A percentile compares a stretch with the other conserved stretches of the same genome.
Conservation (phyloP, 2,329 filamentous ascomycete genomes). For the Pezizomycotina sp. region DNA sequence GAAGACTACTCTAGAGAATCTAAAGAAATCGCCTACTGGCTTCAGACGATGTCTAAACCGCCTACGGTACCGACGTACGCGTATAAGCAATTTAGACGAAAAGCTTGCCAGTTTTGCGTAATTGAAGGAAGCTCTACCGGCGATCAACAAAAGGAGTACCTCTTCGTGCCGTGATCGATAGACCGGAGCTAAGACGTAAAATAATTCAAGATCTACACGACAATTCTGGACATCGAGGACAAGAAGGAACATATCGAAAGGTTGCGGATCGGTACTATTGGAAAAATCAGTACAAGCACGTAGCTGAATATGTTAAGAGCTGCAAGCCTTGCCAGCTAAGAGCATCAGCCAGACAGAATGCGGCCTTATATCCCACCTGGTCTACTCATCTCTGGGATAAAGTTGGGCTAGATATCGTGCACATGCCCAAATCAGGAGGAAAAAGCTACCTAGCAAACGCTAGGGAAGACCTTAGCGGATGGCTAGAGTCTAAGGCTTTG, state of each 20-base stretch:
- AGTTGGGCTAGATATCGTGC: not conserved
- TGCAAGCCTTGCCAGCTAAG: not conserved
- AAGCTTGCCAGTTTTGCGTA: no score
- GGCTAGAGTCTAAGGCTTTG: not conserved
- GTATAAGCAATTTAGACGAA: no score
- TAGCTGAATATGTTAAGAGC: not conserved
- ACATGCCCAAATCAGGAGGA: slow-evolving; percentile 1
- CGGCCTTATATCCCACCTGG: not conserved
- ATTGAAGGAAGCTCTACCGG: no score
- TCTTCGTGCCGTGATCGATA: not conserved
- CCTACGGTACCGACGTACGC: no score
- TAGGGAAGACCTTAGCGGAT: not conserved
- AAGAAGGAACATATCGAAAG: slow-evolving; percentile 1
- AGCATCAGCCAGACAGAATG: not conserved
- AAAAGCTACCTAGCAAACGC: not conserved
- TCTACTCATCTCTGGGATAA: not conserved
- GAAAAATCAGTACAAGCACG: not conserved
- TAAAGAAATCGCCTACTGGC: no score
- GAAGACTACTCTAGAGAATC: no score
- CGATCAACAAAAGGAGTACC: no score
- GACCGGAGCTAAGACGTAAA: not conserved
- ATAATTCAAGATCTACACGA: slow-evolving; percentile 1
- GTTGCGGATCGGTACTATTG: slow-evolving; percentile 1
- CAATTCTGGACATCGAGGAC: not conserved
- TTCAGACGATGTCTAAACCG: no score